Percentiles rank a stretch among this genome's conserved stretches.
phyloP scores from a whole-genome alignment of 345 rosid species.

The Arabis hirsuta region DNA sequence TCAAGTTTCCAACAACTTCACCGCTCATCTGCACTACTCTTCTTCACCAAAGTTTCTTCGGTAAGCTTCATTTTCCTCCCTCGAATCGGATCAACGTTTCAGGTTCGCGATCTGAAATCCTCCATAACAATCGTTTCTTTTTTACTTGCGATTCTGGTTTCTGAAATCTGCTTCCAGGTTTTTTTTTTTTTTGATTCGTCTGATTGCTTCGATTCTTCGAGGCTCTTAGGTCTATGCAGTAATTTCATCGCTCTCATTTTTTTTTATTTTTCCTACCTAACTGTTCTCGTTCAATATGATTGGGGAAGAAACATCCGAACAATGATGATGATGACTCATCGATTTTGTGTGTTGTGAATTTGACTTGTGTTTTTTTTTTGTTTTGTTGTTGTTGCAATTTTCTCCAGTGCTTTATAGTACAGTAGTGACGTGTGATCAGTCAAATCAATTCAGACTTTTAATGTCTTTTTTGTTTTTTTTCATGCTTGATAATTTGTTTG shows the following conservation, averaged over 20 bases:
- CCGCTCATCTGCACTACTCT: conserved; percentile 21
- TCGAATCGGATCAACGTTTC: conserved; percentile 24
- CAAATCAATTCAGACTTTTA: not conserved
- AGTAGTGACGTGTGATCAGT: conserved; percentile 10
- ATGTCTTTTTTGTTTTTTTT: not conserved
- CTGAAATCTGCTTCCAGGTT: not conserved
- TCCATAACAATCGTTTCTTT: not conserved
- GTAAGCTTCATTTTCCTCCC: conserved; percentile 16
- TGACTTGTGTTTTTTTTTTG: not conserved
- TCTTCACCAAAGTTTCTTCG: not conserved
- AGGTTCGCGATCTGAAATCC: not conserved
- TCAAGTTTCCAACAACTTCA: conserved; percentile 40
- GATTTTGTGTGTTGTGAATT: conserved; percentile 2
- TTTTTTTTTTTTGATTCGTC: not conserved
- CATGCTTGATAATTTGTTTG: conserved; percentile 7
- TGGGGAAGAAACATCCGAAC: not conserved
- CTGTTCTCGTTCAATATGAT: too few species aligned
- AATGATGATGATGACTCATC: not conserved
- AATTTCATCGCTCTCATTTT: too few species aligned
- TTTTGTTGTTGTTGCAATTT: not conserved
- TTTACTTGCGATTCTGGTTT: not conserved
- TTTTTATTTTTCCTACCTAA: too few species aligned
- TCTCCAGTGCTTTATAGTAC: not conserved
- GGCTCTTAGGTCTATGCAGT: not conserved
- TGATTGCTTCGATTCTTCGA: conserved; percentile 10